phyloP scores from a whole-genome alignment of 164 flowering plant genomes.

The Stephania japonica region DNA sequence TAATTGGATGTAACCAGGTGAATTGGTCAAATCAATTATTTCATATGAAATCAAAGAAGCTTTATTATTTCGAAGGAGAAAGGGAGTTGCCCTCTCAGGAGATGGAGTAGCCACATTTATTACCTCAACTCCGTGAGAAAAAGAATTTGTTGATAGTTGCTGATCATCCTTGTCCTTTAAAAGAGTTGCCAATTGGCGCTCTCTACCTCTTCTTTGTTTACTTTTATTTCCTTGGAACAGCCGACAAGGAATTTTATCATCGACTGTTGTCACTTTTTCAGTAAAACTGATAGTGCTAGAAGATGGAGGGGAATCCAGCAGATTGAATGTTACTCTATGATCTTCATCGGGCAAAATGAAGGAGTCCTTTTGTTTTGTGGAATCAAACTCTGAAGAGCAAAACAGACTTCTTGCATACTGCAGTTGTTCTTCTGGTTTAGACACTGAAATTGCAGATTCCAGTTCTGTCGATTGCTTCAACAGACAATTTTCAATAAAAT shows the following conservation, averaged over 20 bases:
- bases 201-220: not conserved
- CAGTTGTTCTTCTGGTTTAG: not conserved
- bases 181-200: not conserved
- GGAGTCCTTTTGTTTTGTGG: slow-evolving; percentile 5
- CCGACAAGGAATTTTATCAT: slow-evolving; percentile 4
- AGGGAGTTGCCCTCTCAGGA: slow-evolving; percentile 27
- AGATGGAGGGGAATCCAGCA: slow-evolving; percentile 7
- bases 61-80: slow-evolving; percentile 34
- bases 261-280: slow-evolving; percentile 4
- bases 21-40: slow-evolving; percentile 64
- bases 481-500: not conserved
- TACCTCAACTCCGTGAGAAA: slow-evolving; percentile 36
- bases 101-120: slow-evolving; percentile 58
- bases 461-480: not conserved
- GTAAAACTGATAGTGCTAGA: not conserved
- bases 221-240: slow-evolving; percentile 1
- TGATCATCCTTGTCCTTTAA: slow-evolving; percentile 8
- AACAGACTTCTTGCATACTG: slow-evolving; percentile 3
- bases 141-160: not conserved
- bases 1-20: slow-evolving; percentile 48
- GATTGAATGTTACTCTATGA: slow-evolving; percentile 2
- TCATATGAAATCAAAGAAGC: slow-evolving; percentile 23
- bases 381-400: slow-evolving; percentile 4
- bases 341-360: not conserved
- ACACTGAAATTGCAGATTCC: not conserved